Evolutionary conservation across 2,329 filamentous ascomycete species (phyloP), one percentile per base, ranked within the genome.

Genomic region (Amesomyces nigricolor): DNA sequence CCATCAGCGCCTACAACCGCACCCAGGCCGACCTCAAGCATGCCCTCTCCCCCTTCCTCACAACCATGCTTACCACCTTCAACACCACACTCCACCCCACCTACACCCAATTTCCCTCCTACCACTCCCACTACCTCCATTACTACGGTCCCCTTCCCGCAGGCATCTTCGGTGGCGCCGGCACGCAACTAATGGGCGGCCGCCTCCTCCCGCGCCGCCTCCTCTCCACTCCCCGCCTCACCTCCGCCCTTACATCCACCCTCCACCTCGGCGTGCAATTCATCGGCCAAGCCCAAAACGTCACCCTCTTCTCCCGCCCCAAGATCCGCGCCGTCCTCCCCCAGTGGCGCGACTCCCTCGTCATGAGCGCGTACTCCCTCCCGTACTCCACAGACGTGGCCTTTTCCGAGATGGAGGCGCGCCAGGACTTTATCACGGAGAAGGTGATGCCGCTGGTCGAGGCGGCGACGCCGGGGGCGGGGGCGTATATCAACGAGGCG

Each of bases 401-500:
- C 39, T 40, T 44, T 30, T 30, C 63, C 62, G 16, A 67, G 40
- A 66, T 44, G 64, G 52, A 39, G 37, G 60, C 47, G 58, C 68
- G 60, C 63, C 46, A 58, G 58, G 7, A 61, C 22, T 60, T 71
- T 39, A 63, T 63, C 47, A 71, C 70, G 10, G 49, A 67, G 40
- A 60, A 61, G 16, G 59, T 65, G 43, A 61, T 66, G 47, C 65
- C 66, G n/a, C 64, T 64, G 51, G 58, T 74, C 7, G 66, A 70
- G 55, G 66, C 61, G 1, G 65, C 72, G 2, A 74, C 74, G 1
- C 73, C 75, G 1, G 70, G 68, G 0, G 65, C 68, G 16, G 75
- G 72, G 2, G 65, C 71, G 1, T 78, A 79, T 62, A 67, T 76
- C 68, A 80, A 78, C 61, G 78, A 82, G 66, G 77, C 73, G 2